These are phyloP conservation scores for Coelastrella sp. DNA, from an alignment of 139 green algal species.

Conservation along the genomic window DNA sequence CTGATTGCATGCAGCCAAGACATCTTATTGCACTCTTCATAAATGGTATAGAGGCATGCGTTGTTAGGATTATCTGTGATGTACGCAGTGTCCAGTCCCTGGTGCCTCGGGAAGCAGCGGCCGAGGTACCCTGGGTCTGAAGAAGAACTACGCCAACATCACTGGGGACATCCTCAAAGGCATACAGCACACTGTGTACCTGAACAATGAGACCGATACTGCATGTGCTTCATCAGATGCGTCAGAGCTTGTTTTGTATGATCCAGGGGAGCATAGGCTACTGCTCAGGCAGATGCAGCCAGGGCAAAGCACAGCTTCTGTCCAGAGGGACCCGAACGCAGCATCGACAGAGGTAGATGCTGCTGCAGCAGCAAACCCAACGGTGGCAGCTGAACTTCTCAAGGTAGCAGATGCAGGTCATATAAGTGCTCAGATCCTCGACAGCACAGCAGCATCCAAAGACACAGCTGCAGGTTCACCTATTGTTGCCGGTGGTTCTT, in stretches of 20 bases:
- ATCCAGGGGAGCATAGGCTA: constrained; percentile 27
- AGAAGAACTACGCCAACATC: constrained; percentile 31
- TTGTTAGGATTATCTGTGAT: too few species aligned
- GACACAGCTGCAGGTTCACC: constrained; percentile 13
- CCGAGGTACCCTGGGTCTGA: constrained; percentile 26
- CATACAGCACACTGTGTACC: constrained; percentile 19
- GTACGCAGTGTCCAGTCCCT: constrained; percentile 30
- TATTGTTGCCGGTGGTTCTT: too few species aligned
- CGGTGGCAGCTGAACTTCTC: too few species aligned
- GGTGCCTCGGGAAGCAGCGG: background rate
- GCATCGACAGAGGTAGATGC: background rate
- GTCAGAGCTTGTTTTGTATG: constrained; percentile 45
- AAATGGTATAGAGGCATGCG: too few species aligned
- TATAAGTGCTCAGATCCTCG: too few species aligned
- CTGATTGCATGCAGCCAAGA: too few species aligned
- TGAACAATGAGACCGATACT: background rate
- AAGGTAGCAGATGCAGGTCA: too few species aligned
- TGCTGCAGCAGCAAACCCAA: too few species aligned
- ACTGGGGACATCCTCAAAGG: constrained; percentile 17
- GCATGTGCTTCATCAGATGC: background rate
- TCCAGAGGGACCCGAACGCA: background rate
- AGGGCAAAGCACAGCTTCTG: background rate
- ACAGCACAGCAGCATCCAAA: background rate
- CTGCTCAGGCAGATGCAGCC: background rate
- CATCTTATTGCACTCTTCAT: too few species aligned